Evolutionary conservation across 495 filamentous ascomycete genomes (phyloP).

Genomic region (Neurospora sp.): DNA sequence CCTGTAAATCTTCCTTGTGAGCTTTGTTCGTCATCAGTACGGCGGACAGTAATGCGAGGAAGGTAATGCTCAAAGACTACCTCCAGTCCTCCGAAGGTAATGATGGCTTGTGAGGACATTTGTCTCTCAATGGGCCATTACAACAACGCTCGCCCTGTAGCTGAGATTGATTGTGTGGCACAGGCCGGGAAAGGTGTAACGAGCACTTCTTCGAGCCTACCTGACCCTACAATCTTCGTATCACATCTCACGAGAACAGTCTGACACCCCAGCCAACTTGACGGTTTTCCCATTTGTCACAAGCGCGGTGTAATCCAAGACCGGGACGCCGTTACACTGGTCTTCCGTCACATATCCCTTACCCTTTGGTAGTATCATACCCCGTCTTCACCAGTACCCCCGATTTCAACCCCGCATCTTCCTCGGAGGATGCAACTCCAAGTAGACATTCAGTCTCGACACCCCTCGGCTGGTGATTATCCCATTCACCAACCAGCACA

Average conservation of each 20-base stretch:
- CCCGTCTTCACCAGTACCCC: not conserved
- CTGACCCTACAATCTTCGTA: not conserved
- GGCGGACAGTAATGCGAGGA: not conserved
- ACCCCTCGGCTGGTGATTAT: not conserved
- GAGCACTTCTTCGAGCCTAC: not conserved
- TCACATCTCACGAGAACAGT: not conserved
- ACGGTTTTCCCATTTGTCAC: not conserved
- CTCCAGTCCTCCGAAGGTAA: not conserved
- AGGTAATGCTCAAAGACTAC: not conserved
- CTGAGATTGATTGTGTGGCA: not conserved
- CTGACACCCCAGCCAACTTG: not conserved
- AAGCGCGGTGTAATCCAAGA: not conserved
- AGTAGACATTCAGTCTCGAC: slow-evolving; percentile 13
- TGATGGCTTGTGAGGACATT: not conserved
- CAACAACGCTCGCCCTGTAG: not conserved
- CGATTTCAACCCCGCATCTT: slow-evolving; percentile 10
- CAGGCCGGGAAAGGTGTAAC: not conserved
- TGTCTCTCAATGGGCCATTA: not conserved
- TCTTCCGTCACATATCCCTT: not conserved
- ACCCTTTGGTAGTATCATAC: not conserved
- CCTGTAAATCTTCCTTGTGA: not conserved
- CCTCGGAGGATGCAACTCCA: slow-evolving; percentile 19
- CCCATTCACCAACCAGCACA: not conserved
- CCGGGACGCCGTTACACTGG: not conserved
- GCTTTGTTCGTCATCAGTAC: not conserved